Evolutionary conservation across 768 basidiomycete species (phyloP).

Genomic region (Russula griseocarnosa): DNA sequence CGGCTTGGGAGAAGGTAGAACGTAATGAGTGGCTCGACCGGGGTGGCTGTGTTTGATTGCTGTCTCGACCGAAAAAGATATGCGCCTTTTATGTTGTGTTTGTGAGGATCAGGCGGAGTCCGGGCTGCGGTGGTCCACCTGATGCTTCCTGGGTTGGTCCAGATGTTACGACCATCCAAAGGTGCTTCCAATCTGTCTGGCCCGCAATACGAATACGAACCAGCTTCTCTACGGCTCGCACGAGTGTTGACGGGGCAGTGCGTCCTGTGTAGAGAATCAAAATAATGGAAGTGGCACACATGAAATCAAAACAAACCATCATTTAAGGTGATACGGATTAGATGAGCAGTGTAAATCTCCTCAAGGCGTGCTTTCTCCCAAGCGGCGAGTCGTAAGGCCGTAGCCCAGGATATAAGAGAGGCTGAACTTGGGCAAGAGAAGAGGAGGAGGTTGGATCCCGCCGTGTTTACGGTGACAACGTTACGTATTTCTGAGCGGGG

Average conservation of each 20-base stretch:
- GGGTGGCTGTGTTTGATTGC: conserved; percentile 33
- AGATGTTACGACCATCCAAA: conserved; percentile 75
- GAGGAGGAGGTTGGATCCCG: conserved; percentile 83
- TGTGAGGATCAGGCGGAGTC: conserved; percentile 30
- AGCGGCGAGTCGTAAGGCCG: conserved; percentile 80
- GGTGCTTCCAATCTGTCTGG: conserved; percentile 93
- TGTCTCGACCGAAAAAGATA: conserved; percentile 61
- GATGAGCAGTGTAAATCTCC: conserved; percentile 95
- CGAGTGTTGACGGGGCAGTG: conserved; percentile 58
- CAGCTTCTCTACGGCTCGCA: conserved; percentile 78
- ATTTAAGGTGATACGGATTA: conserved; percentile 73
- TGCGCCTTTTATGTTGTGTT: conserved; percentile 47
- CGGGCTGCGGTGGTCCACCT: conserved; percentile 29
- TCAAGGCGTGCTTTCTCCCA: conserved; percentile 96
- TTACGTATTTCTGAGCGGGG: conserved; percentile 59
- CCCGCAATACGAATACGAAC: conserved; percentile 88
- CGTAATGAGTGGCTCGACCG: conserved; percentile 42
- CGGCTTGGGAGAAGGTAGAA: conserved; percentile 63
- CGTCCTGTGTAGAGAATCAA: conserved; percentile 34
- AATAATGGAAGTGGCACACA: conserved; percentile 1
- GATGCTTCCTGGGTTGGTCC: conserved; percentile 35
- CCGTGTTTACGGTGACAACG: conserved; percentile 89
- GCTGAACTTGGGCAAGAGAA: conserved; percentile 78
- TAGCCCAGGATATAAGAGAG: conserved; percentile 82
- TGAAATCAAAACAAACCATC: conserved; percentile 37